Conservation (phyloP, 805 yeast species). For the Candida tammaniensis region DNA sequence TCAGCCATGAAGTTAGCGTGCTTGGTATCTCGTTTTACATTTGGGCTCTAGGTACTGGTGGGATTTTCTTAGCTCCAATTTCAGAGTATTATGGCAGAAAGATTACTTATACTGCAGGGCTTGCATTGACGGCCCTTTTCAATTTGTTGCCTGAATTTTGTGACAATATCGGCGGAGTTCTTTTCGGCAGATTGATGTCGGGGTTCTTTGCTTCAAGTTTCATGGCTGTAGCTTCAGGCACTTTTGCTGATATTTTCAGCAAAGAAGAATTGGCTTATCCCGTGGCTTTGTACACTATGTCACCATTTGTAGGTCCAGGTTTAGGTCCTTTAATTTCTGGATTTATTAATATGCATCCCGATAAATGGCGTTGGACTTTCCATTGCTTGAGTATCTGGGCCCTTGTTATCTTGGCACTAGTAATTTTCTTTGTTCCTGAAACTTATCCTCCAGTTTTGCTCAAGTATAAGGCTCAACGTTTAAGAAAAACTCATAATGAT, state of each 20-base stretch:
- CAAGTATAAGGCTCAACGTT: conserved; percentile 21
- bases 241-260: conserved; percentile 27
- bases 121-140: conserved; percentile 18
- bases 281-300: conserved; percentile 23
- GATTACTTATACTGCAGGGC: conserved; percentile 38
- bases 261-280: conserved; percentile 21
- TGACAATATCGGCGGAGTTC: conserved; percentile 22
- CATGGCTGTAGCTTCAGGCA: conserved; percentile 29
- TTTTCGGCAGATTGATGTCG: conserved; percentile 24
- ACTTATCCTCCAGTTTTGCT: conserved; percentile 27
- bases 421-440: conserved; percentile 25
- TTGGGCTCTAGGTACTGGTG: conserved; percentile 28
- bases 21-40: conserved; percentile 28
- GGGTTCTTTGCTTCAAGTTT: conserved; percentile 28
- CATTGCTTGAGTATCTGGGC: conserved; percentile 25
- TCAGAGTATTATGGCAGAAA: conserved; percentile 67
- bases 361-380: conserved; percentile 25
- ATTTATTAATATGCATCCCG: conserved; percentile 17
- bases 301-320: conserved; percentile 31
- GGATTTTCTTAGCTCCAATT: conserved; percentile 47
- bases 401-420: conserved; percentile 16
- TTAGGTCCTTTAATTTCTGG: conserved; percentile 28
- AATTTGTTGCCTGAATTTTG: conserved; percentile 25
- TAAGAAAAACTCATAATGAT: conserved; percentile 35
- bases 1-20: conserved; percentile 23